Evolutionary conservation across 345 rosid species (phyloP).

Genomic region (Syzygium jambos): DNA sequence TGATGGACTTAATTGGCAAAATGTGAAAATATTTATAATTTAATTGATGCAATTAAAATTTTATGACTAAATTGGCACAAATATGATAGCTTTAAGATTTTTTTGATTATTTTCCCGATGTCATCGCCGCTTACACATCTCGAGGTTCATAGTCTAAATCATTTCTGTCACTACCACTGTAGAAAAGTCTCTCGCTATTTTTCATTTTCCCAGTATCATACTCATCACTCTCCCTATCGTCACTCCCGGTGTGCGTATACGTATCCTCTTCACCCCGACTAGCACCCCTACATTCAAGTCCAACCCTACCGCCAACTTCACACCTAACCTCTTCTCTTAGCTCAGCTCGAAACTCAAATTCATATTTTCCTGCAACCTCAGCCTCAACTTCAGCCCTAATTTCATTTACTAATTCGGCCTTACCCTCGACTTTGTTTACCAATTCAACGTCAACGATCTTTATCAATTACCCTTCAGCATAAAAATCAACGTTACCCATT

Average conservation of each 20-base stretch:
- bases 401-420: not conserved
- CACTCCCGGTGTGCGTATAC: not conserved
- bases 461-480: not conserved
- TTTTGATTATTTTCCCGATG: too few relatives aligned
- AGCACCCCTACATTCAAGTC: not conserved
- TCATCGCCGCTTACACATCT: not conserved
- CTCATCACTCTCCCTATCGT: not conserved
- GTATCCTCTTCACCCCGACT: not conserved
- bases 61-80: too few relatives aligned
- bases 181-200: not conserved
- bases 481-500: not conserved
- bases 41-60: too few relatives aligned
- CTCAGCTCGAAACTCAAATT: not conserved
- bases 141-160: not conserved
- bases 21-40: too few relatives aligned
- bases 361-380: not conserved
- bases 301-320: not conserved
- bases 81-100: too few relatives aligned
- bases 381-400: not conserved
- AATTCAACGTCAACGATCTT: not conserved
- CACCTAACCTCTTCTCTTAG: not conserved
- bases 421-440: not conserved
- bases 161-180: not conserved
- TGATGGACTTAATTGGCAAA: too few relatives aligned
- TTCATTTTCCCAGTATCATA: not conserved